These are phyloP conservation scores for Coniella lustricola DNA, from an alignment of 2,329 filamentous ascomycete species.

Conservation along the genomic window DNA sequence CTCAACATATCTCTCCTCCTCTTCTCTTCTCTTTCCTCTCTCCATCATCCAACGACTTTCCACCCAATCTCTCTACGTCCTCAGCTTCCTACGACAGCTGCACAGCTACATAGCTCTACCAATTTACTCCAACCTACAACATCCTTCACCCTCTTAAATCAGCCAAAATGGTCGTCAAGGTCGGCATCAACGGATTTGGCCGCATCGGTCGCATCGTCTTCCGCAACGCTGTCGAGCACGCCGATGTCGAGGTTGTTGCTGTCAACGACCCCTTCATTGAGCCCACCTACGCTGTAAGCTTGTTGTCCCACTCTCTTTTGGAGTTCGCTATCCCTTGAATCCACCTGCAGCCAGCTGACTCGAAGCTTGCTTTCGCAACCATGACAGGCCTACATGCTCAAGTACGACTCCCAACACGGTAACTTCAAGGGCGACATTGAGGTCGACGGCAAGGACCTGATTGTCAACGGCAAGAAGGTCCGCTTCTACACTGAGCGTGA, in stretches of 20 bases:
- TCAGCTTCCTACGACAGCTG: slow-evolving; percentile 1
- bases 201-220: slow-evolving; percentile 99
- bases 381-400: slow-evolving; percentile 92
- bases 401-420: slow-evolving; percentile 97
- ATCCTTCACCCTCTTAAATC: slow-evolving; percentile 1
- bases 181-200: slow-evolving; percentile 99
- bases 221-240: slow-evolving; percentile 91
- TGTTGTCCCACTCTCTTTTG: too few relatives aligned
- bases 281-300: slow-evolving; percentile 85
- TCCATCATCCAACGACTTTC: slow-evolving; percentile 4
- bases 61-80: slow-evolving; percentile 2
- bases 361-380: slow-evolving; percentile 5
- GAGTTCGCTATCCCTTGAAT: not conserved
- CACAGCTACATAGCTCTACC: not conserved
- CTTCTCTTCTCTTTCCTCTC: slow-evolving; percentile 5
- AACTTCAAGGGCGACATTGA: slow-evolving; percentile 88
- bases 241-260: slow-evolving; percentile 85
- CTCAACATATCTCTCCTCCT: not conserved
- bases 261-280: slow-evolving; percentile 99
- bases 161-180: slow-evolving; percentile 57
- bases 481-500: slow-evolving; percentile 92
- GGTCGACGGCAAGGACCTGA: slow-evolving; percentile 62
- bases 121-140: not conserved
- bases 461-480: slow-evolving; percentile 91
- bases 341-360: slow-evolving; percentile 24